Conservation (phyloP, 306 rosid genomes). For the Vicia faba region DNA sequence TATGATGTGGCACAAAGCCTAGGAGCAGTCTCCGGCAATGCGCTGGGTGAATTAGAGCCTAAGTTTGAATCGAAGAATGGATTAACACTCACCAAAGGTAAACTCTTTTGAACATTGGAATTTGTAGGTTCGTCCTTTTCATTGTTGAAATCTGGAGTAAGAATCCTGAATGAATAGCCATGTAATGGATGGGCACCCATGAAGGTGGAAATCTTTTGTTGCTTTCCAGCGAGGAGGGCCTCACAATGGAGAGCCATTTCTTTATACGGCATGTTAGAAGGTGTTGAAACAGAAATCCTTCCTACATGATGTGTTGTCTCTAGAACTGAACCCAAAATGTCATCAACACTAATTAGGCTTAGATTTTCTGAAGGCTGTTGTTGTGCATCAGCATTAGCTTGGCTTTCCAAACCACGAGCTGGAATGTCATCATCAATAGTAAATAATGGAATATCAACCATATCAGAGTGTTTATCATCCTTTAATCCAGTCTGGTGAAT, state of each 20-base stretch:
- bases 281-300: slow-evolving; percentile 63
- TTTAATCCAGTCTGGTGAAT: slow-evolving; percentile 47
- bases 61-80: slow-evolving; percentile 61
- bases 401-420: slow-evolving; percentile 46
- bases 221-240: slow-evolving; percentile 71
- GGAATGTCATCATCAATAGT: slow-evolving; percentile 54
- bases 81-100: slow-evolving; percentile 59
- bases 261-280: slow-evolving; percentile 69
- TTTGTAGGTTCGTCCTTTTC: slow-evolving; percentile 39
- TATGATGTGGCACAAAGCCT: slow-evolving; percentile 64
- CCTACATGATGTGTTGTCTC: slow-evolving; percentile 69
- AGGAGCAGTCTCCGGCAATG: slow-evolving; percentile 44
- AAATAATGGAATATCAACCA: slow-evolving; percentile 64
- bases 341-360: slow-evolving; percentile 64
- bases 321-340: slow-evolving; percentile 65
- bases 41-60: slow-evolving; percentile 35
- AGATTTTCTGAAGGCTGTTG: slow-evolving; percentile 39
- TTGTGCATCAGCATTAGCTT: slow-evolving; percentile 37
- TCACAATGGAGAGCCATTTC: slow-evolving; percentile 90
- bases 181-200: slow-evolving; percentile 43
- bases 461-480: slow-evolving; percentile 45
- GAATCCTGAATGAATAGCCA: slow-evolving; percentile 44
- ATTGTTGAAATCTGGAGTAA: slow-evolving; percentile 39
- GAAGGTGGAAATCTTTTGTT: slow-evolving; percentile 66
- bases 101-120: slow-evolving; percentile 37